phyloP scores from a whole-genome alignment of 805 yeast genomes.

The Hagleromyces aurorensis region DNA sequence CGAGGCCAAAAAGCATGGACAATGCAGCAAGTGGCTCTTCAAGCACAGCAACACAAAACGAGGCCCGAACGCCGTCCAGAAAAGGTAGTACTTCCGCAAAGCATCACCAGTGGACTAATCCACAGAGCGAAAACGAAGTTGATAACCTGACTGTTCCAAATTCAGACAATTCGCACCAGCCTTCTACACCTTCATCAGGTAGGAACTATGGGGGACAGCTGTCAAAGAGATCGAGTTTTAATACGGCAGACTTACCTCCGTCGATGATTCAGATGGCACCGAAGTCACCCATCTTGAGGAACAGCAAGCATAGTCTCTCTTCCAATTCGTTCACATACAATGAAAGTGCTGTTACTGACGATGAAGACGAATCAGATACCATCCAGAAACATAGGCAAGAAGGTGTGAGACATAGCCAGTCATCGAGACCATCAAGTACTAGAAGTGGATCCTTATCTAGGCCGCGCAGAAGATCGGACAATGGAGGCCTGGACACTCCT shows the following conservation, averaged over 20 bases:
- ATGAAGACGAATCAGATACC: slow-evolving; percentile 21
- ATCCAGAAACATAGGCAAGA: slow-evolving; percentile 8
- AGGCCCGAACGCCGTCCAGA: slow-evolving; percentile 28
- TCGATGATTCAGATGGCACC: slow-evolving; percentile 67
- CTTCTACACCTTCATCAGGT: slow-evolving; percentile 9
- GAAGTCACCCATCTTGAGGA: slow-evolving; percentile 62
- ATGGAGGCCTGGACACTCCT: slow-evolving; percentile 4
- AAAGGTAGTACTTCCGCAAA: slow-evolving; percentile 28
- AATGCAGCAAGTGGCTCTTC: background rate
- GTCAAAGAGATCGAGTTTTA: slow-evolving; percentile 28
- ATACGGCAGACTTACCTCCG: slow-evolving; percentile 43
- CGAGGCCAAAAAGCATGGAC: background rate
- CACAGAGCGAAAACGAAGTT: slow-evolving; percentile 2
- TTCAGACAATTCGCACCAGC: slow-evolving; percentile 6
- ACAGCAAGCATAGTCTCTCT: slow-evolving; percentile 18
- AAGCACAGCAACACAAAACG: slow-evolving; percentile 21
- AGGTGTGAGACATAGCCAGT: slow-evolving; percentile 15
- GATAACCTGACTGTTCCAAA: slow-evolving; percentile 3
- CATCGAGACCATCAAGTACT: slow-evolving; percentile 22
- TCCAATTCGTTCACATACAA: slow-evolving; percentile 19
- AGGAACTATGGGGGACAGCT: slow-evolving; percentile 12
- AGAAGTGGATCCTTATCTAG: slow-evolving; percentile 19
- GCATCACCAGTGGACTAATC: slow-evolving; percentile 1
- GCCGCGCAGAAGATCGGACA: slow-evolving; percentile 19
- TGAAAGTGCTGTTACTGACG: slow-evolving; percentile 28